These are phyloP conservation scores for Aspergillus sclerotiicarbonarius DNA, from an alignment of 495 filamentous ascomycete species.

Conservation along the genomic window DNA sequence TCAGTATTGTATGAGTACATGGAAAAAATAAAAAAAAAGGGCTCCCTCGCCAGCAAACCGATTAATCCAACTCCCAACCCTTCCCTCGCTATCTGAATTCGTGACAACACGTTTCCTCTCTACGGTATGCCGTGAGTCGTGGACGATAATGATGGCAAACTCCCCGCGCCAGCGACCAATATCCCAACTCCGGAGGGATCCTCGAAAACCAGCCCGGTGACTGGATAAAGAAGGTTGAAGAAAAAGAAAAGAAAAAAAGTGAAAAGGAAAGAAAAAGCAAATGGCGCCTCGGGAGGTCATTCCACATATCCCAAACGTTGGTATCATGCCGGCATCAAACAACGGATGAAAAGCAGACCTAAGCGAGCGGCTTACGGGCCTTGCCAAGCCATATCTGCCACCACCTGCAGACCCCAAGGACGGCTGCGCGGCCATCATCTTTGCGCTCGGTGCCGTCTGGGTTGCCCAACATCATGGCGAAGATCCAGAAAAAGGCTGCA, in stretches of 20 bases:
- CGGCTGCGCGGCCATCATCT: conserved; percentile 60
- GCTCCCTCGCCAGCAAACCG: not conserved
- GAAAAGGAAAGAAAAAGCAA: conserved; percentile 5
- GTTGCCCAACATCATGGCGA: conserved; percentile 59
- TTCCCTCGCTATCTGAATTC: not conserved
- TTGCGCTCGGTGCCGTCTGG: conserved; percentile 61
- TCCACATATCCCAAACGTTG: conserved; percentile 29
- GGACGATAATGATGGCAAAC: not conserved
- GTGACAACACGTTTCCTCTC: not conserved
- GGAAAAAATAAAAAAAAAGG: conserved; percentile 1
- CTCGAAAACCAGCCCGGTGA: not conserved
- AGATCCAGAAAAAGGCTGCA: conserved; percentile 63
- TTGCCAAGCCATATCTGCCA: conserved; percentile 60
- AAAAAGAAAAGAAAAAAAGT: conserved; percentile 9
- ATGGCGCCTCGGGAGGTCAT: conserved; percentile 17
- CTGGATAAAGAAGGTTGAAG: not conserved
- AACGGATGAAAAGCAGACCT: conserved; percentile 14
- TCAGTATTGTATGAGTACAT: conserved; percentile 2
- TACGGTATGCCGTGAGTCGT: not conserved
- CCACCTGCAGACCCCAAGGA: conserved; percentile 58
- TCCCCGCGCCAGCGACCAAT: not conserved
- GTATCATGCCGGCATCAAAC: conserved; percentile 31
- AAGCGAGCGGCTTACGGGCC: conserved; percentile 26
- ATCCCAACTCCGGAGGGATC: not conserved
- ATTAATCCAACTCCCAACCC: conserved; percentile 2